Evolutionary conservation across 106 monocot genomes (phyloP), one percentile per base, ranked within the genome.

Genomic region (Acanthochlamys bracteata): DNA sequence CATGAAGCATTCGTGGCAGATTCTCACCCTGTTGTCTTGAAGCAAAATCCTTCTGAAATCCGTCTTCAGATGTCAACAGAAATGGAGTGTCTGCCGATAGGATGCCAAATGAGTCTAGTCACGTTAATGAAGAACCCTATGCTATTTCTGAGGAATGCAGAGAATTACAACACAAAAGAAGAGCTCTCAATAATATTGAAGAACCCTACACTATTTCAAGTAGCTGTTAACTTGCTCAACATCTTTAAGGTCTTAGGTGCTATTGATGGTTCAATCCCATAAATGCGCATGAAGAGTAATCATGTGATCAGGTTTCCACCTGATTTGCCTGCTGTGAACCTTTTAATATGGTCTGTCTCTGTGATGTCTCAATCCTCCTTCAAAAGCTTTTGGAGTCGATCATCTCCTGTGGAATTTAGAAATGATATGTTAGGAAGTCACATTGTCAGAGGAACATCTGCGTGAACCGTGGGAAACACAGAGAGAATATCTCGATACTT

Each of bases 1-100:
- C 91, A 98, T 65, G 91, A 98, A 74, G 91, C 91, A 64, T 91
- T 98, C 68, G 66, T 98, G 55, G 80, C 74, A 70, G 96, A 96
- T 26, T 25, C 58, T 20, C 86, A 81, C 41, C 56, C 63, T 58
- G 69, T 71, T 46, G 65, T 66, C 59, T 66, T 66, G 15, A 80
- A 83, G 25, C 40, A 41, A 10, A 60, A 57, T 17, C 15, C 52
- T 23, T 63, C 33, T 61, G 71, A 74, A 53, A 41, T 67, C 27
- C 20, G 12, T 59, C 24, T 57, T 57, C 69, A 55, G 64, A 55
- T 23, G 66, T 67, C 69, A 53, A 19, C 39, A 71, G 60, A 66
- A 60, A 40, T 25, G 53, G 42, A 16, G 20, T 63, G 39, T 27
- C 68, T 27, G 23, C 45, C 46, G 20, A 39, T 42, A 22, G 63